Evolutionary conservation across 139 green algal genomes (phyloP).

Genomic region (Volvox reticuliferus): DNA sequence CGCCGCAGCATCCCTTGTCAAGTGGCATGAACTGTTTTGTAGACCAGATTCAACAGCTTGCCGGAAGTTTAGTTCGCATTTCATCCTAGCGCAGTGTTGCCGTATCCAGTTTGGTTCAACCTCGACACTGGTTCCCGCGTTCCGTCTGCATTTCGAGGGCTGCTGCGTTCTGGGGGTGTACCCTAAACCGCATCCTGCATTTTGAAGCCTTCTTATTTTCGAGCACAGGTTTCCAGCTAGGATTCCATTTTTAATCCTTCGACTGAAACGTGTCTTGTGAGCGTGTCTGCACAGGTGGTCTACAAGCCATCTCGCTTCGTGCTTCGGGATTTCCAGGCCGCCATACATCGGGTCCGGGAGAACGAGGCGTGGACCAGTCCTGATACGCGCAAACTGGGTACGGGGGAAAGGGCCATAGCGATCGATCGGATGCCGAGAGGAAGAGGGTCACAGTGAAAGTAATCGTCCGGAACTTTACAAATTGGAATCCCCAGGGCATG

Average conservation of each 20-base stretch:
- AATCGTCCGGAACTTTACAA: too few species aligned
- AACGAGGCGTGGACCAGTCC: not conserved
- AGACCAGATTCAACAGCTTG: not conserved
- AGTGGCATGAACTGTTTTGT: not conserved
- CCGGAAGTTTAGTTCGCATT: not conserved
- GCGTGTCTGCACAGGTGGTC: constrained; percentile 10
- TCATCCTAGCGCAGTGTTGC: not conserved
- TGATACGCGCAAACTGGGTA: constrained; percentile 25
- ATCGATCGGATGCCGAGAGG: not conserved
- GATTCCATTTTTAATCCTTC: too few species aligned
- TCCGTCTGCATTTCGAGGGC: too few species aligned
- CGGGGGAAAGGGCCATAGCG: not conserved
- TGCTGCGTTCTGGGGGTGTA: too few species aligned
- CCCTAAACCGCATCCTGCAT: too few species aligned
- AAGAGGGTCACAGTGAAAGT: not conserved
- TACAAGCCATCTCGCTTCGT: constrained; percentile 39
- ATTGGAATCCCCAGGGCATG: too few species aligned
- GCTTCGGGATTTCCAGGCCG: constrained; percentile 30
- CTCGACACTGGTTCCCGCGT: not conserved
- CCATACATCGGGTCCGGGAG: not conserved
- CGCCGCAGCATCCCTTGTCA: not conserved
- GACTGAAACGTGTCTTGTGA: not conserved
- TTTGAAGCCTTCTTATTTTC: too few species aligned
- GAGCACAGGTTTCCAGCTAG: too few species aligned
- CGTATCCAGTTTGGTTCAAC: not conserved